phyloP scores from a whole-genome alignment of 2,329 filamentous ascomycete species.

The Paraphoma sp. region DNA sequence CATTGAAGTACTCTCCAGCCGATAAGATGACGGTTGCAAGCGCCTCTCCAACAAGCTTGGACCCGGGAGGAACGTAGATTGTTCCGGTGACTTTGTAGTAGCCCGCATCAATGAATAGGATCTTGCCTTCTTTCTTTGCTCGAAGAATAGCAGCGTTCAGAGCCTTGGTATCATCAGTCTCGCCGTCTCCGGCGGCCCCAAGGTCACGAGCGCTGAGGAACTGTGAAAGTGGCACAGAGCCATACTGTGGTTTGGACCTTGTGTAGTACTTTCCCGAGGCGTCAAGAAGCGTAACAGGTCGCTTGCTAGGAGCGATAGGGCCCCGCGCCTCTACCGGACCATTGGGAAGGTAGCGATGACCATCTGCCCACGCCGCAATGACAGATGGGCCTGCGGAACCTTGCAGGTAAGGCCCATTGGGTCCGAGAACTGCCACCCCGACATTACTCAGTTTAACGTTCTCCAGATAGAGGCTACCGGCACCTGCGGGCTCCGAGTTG shows the following conservation, averaged over 20 bases:
- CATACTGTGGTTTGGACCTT: slow-evolving; percentile 58
- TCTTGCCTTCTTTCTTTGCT: slow-evolving; percentile 59
- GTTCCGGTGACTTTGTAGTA: slow-evolving; percentile 63
- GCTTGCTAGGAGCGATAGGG: slow-evolving; percentile 53
- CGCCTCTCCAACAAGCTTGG: slow-evolving; percentile 83
- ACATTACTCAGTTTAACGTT: slow-evolving; percentile 65
- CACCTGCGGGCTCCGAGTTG: slow-evolving; percentile 51
- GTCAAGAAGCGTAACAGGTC: slow-evolving; percentile 49
- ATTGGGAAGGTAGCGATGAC: slow-evolving; percentile 37
- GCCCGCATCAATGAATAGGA: slow-evolving; percentile 65
- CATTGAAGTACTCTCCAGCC: slow-evolving; percentile 60
- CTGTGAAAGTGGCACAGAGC: slow-evolving; percentile 59
- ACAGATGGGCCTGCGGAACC: slow-evolving; percentile 28
- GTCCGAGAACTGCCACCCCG: slow-evolving; percentile 29
- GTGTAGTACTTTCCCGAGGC: slow-evolving; percentile 57
- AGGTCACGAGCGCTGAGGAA: slow-evolving; percentile 63
- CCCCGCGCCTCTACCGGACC: slow-evolving; percentile 55
- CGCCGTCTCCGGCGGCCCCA: slow-evolving; percentile 79
- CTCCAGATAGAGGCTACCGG: slow-evolving; percentile 62
- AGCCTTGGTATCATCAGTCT: slow-evolving; percentile 81
- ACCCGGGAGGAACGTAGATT: slow-evolving; percentile 67
- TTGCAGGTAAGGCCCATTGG: slow-evolving; percentile 31
- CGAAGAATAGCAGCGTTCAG: slow-evolving; percentile 76
- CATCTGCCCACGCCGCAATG: slow-evolving; percentile 42
- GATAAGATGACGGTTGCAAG: slow-evolving; percentile 86